These are phyloP conservation scores for Marasmius sp. DNA, from an alignment of 1,284 basidiomycete genomes.

Conservation along the genomic window DNA sequence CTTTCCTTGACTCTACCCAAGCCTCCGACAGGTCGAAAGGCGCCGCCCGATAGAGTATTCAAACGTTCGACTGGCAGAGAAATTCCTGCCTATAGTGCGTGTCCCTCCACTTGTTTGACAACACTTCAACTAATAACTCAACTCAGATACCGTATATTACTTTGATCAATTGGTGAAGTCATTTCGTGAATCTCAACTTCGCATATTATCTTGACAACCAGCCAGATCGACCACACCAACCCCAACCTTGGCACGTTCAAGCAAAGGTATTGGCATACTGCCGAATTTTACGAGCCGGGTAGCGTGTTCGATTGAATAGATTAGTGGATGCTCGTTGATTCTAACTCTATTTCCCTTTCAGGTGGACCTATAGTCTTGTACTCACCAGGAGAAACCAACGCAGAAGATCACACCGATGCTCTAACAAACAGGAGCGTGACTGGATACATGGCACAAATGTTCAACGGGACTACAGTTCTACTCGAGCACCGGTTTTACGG, in stretches of 20 bases:
- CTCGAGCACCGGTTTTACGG: constrained; percentile 51
- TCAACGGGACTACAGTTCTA: constrained; percentile 61
- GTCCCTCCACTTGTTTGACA: background rate
- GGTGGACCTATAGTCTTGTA: constrained; percentile 69
- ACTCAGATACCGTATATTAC: constrained; percentile 46
- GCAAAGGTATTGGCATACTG: constrained; percentile 70
- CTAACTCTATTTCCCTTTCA: constrained; percentile 18
- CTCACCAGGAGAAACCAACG: constrained; percentile 46
- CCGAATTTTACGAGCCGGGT: constrained; percentile 61
- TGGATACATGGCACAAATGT: constrained; percentile 66
- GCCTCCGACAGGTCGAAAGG: too few species aligned
- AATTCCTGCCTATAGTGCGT: constrained; percentile 38
- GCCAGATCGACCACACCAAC: constrained; percentile 62
- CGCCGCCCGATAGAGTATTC: background rate
- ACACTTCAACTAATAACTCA: background rate
- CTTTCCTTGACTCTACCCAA: too few species aligned
- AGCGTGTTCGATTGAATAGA: background rate
- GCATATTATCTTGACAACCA: background rate
- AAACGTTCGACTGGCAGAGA: constrained; percentile 33
- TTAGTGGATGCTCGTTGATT: too few species aligned
- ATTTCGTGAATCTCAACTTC: background rate
- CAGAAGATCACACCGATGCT: constrained; percentile 49
- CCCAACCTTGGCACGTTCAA: constrained; percentile 74
- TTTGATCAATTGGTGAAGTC: constrained; percentile 38
- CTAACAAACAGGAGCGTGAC: constrained; percentile 65